A percentile compares a stretch with the other conserved stretches of the same genome.
These are phyloP conservation scores for Melaleuca quinquenervia DNA, from an alignment of 345 rosid species.

Conservation along the genomic window DNA sequence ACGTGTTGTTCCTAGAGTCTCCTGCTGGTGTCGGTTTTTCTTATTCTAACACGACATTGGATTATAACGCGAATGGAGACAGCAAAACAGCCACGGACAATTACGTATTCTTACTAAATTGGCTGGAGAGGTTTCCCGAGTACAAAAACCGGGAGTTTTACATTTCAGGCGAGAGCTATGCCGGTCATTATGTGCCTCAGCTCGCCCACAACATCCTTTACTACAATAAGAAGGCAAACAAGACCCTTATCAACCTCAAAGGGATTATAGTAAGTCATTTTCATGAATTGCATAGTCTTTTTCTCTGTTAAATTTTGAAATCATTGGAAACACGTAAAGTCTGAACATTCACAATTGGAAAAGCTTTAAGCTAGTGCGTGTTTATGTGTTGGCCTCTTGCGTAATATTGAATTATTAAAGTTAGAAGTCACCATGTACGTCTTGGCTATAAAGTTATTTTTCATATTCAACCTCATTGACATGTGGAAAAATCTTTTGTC, in stretches of 20 bases:
- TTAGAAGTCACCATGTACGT: background rate
- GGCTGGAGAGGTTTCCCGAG: conserved; percentile 86
- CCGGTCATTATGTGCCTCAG: conserved; percentile 84
- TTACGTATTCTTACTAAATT: conserved; percentile 51
- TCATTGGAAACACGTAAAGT: background rate
- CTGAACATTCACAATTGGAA: background rate
- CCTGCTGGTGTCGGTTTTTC: conserved; percentile 94
- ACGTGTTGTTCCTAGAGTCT: conserved; percentile 70
- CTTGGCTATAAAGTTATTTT: background rate
- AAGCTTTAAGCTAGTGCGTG: background rate
- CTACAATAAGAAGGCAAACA: conserved; percentile 33
- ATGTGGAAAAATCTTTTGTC: background rate
- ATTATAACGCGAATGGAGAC: conserved; percentile 41
- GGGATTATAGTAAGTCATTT: conserved; percentile 41
- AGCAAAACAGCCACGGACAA: conserved; percentile 53
- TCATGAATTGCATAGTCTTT: background rate
- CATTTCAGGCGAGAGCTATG: conserved; percentile 87
- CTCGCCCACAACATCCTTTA: conserved; percentile 54
- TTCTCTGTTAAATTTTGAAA: background rate
- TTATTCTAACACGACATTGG: conserved; percentile 61
- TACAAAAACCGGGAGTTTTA: conserved; percentile 56
- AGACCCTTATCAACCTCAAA: conserved; percentile 53
- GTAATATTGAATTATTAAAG: background rate
- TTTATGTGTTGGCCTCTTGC: background rate
- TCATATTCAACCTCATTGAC: background rate